Evolutionary conservation across 208 protist species (phyloP).

Genomic region (Trypanosoma brucei): DNA sequence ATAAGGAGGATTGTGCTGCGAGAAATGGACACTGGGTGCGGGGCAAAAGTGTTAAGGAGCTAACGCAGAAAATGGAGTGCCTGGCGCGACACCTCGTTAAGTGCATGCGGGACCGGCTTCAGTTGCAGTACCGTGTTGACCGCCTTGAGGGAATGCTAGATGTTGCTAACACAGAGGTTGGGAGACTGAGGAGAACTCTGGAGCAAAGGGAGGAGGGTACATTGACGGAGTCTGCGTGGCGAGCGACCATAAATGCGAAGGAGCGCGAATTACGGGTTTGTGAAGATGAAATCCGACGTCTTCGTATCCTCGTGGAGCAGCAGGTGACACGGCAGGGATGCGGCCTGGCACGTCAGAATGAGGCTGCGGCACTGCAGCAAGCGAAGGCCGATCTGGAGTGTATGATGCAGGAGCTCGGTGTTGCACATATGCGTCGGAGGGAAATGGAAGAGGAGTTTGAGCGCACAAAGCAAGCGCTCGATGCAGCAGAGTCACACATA

Average conservation of each 20-base stretch:
- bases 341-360: background rate
- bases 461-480: slow-evolving; percentile 53
- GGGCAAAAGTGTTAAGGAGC: slow-evolving; percentile 38
- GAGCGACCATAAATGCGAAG: slow-evolving; percentile 58
- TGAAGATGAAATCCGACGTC: slow-evolving; percentile 68
- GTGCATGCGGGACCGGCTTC: slow-evolving; percentile 60
- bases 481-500: slow-evolving; percentile 70
- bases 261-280: slow-evolving; percentile 72
- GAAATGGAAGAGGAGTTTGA: slow-evolving; percentile 61
- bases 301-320: slow-evolving; percentile 53
- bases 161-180: slow-evolving; percentile 55
- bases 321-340: slow-evolving; percentile 36
- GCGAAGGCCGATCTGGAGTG: slow-evolving; percentile 22
- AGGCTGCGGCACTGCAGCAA: slow-evolving; percentile 11
- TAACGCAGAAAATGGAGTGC: slow-evolving; percentile 64
- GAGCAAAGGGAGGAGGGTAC: slow-evolving; percentile 40
- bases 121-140: slow-evolving; percentile 54
- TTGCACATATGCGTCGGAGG: slow-evolving; percentile 45
- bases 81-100: slow-evolving; percentile 78
- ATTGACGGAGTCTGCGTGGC: slow-evolving; percentile 23
- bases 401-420: slow-evolving; percentile 54
- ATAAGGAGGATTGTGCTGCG: slow-evolving; percentile 40
- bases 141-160: slow-evolving; percentile 59
- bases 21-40: slow-evolving; percentile 37
- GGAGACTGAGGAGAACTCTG: slow-evolving; percentile 40